Base-by-base conservation (phyloP, 176 grass and related monocot species). In the Carex cristatella region DNA sequence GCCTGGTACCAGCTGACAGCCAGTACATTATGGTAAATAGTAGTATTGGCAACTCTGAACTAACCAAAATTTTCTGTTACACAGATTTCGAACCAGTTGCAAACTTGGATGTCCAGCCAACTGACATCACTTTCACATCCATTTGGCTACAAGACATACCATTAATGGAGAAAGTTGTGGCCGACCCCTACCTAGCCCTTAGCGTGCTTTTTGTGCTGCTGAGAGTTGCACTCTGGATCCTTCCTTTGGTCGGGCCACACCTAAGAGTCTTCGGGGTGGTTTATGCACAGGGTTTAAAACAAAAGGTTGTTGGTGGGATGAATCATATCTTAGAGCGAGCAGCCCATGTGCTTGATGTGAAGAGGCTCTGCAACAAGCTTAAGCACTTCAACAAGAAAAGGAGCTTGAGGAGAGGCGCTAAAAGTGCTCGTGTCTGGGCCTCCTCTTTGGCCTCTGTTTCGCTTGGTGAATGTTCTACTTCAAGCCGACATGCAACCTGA, bases 401-500 rank as follows among this genome's bases (percentile, higher is more conserved):
- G 16, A 89, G 85, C 48, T 79, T 98, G 70, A 86, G 86, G 75
- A 93, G 90, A 81, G 91, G 95, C 14, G 93, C 91, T 0, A 98
- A 82, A 80, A 98, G 92, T 73, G 95, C 95, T 54, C 87, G 88
- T 9, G 93, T 91, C 37, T 98, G 93, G 95, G 93, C 95, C 61
- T 98, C 95, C 33, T 92, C 93, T 0, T 89, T 97, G 87, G 18
- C 95, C 78, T 97, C 95, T 46, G 92, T 98, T 80, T 95, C 95
- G 23, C 87, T 95, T 10, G 93, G 95, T 49, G 89, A 98, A 87
- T 61, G 89, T 7, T 93, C 95, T 4, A 89, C 92, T 66, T 90
- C 61, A 38, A 86, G 85, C 74, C 86, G 88, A 88, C 60, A 84
- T n/a, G 91, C 89, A 79, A 75, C 60, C 64, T 80, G 85, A 84